A percentile compares a stretch with the other conserved stretches of the same genome.
Conservation (phyloP, 768 basidiomycete genomes). For the Suillus americanus region DNA sequence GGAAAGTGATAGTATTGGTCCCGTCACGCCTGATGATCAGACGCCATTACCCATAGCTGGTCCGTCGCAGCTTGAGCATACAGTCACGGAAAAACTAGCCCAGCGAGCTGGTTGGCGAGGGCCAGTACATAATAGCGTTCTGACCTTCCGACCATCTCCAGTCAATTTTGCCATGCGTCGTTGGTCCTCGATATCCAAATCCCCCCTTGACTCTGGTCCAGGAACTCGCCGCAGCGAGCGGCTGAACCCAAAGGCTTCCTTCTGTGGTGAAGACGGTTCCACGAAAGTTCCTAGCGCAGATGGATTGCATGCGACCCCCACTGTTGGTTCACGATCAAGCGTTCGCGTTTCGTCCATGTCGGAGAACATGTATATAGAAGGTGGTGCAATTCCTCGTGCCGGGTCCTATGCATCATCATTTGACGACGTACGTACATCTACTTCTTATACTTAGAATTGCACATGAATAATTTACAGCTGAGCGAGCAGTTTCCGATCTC, state of each 20-base stretch:
- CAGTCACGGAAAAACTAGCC: constrained; percentile 3
- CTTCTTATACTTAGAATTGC: constrained; percentile 32
- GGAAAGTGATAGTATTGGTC: constrained; percentile 49
- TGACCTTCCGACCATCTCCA: constrained; percentile 64
- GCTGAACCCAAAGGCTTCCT: constrained; percentile 31
- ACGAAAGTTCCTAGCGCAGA: not conserved
- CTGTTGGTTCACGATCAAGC: constrained; percentile 29
- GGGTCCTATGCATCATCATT: constrained; percentile 26
- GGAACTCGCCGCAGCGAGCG: constrained; percentile 35
- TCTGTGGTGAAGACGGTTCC: constrained; percentile 30
- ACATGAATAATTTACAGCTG: constrained; percentile 24
- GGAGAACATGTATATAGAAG: constrained; percentile 28
- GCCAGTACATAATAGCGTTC: constrained; percentile 33
- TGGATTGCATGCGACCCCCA: constrained; percentile 12
- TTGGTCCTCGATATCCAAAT: constrained; percentile 48
- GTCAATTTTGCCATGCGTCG: constrained; percentile 61
- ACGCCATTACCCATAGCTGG: constrained; percentile 41
- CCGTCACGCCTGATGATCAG: constrained; percentile 60
- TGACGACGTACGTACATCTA: constrained; percentile 31
- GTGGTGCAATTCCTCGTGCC: constrained; percentile 20
- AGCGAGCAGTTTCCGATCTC: constrained; percentile 22
- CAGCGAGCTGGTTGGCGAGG: constrained; percentile 2
- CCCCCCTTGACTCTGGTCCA: constrained; percentile 33
- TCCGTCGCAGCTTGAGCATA: constrained; percentile 21
- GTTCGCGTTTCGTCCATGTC: constrained; percentile 35